Percentiles rank a stretch among this genome's conserved stretches.
Conservation (phyloP, 345 rosid species). For the Stellera chamaejasme region DNA sequence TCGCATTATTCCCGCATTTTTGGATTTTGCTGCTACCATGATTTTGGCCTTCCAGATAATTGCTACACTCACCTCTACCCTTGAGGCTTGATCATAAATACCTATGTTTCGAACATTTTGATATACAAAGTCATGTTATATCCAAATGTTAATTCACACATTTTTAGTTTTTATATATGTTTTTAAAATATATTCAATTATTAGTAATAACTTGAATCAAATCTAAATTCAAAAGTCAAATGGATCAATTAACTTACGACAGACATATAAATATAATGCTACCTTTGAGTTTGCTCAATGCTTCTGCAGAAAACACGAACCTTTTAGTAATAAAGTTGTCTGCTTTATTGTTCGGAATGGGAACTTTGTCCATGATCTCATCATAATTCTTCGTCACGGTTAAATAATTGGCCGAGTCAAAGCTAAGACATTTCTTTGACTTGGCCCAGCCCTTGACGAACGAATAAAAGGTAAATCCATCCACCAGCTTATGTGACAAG, state of each 20-base stretch:
- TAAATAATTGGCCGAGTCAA: conserved; percentile 7
- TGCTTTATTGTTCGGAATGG: neutral
- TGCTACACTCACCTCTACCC: conserved; percentile 14
- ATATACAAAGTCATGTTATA: too few species aligned
- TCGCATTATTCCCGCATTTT: neutral
- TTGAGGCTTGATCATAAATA: conserved; percentile 6
- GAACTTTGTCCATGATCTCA: neutral
- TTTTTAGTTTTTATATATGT: too few species aligned
- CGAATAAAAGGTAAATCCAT: conserved; percentile 12
- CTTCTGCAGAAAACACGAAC: conserved; percentile 10
- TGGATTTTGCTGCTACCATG: neutral
- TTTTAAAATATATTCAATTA: too few species aligned
- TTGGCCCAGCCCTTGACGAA: conserved; percentile 20
- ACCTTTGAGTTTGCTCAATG: conserved; percentile 3
- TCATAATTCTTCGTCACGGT: neutral
- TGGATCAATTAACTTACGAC: too few species aligned
- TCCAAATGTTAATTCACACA: too few species aligned
- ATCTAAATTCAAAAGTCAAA: too few species aligned
- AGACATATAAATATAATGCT: too few species aligned
- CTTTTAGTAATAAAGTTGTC: conserved; percentile 10
- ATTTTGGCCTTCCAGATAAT: conserved; percentile 21
- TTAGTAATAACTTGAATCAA: too few species aligned
- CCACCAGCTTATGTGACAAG: conserved; percentile 14
- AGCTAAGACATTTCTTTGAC: conserved; percentile 8
- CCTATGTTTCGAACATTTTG: too few species aligned